A percentile compares a stretch with the other conserved stretches of the same genome.
Evolutionary conservation across 176 grass and related monocot species (phyloP).

Genomic region (Bonia amplexicaulis): DNA sequence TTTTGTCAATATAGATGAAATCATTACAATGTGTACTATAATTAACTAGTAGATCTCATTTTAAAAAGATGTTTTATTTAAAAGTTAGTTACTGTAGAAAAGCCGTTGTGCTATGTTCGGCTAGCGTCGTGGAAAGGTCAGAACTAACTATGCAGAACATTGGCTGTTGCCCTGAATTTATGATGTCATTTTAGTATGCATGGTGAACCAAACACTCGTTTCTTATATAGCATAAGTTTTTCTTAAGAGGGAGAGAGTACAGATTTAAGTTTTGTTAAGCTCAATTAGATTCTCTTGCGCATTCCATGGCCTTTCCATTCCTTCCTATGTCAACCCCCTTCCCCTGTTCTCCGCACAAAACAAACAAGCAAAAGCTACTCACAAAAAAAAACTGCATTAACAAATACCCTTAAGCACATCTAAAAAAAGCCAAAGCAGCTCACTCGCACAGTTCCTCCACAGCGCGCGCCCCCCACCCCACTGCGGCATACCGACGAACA

Average conservation of each 20-base stretch:
- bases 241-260: not conserved
- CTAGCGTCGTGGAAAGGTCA: not conserved
- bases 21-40: no score
- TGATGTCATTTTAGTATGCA: not conserved
- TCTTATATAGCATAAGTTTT: not conserved
- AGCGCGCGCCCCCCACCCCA: not conserved
- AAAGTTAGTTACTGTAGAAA: no score
- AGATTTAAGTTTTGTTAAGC: not conserved
- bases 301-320: not conserved
- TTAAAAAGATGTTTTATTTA: no score
- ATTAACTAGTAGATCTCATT: no score
- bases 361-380: conserved; percentile 9
- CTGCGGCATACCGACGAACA: conserved; percentile 14
- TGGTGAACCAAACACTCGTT: not conserved
- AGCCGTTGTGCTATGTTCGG: no score
- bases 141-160: not conserved
- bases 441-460: not conserved
- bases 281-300: not conserved
- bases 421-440: conserved; percentile 28
- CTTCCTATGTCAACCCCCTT: not conserved
- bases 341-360: not conserved
- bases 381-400: not conserved
- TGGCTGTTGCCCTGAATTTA: not conserved
- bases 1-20: no score
- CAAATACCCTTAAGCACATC: conserved; percentile 1